Evolutionary conservation across 106 monocot genomes (phyloP), one percentile per base, ranked within the genome.

Genomic region (Hemerocallis citrina): DNA sequence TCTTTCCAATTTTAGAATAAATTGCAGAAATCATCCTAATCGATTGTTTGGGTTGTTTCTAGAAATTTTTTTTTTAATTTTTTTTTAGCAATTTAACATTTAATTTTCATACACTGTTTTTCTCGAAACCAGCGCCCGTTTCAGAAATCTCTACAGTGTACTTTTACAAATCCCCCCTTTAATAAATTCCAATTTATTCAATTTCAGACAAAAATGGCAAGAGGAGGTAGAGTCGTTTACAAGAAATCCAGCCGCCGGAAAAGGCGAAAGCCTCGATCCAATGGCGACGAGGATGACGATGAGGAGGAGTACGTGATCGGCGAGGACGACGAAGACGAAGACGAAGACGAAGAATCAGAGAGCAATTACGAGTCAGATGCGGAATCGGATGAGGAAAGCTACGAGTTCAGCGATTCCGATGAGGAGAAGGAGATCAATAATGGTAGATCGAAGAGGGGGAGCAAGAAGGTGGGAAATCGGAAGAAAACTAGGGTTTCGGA

Each of bases 221-320:
- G 67, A 43, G 62, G 62, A 15, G 52, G 62, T 42, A 59, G 66
- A 45, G 66, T 51, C 25, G 19, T 50, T 14, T 67, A 33, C 66
- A 80, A 51, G 41, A 66, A 49, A 66, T 3, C 48, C 36, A 62
- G 36, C 14, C 56, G 3, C 34, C 16, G 34, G 7, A 59, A 37
- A 33, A 38, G 7, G 37, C 63, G 78, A 41, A 49, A 67, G 48
- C 34, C 43, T 34, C 63, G 66, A 16, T 34, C 40, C 13, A 40
- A 39, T 6, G 47, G 11, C 40, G 74, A 74, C 33, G 78, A 56
- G 2, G 77, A 61, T 2, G 82, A 73, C 40, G 83, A 75, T 33
- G 69, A 74, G 25, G 80, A 78, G 41, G 77, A 77, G 27, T 75
- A 78, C 72, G 69, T 71, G 23, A 25, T 55, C n/a, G 82, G 33